phyloP scores from a whole-genome alignment of 164 flowering plant species.

The Magnolia sinica region DNA sequence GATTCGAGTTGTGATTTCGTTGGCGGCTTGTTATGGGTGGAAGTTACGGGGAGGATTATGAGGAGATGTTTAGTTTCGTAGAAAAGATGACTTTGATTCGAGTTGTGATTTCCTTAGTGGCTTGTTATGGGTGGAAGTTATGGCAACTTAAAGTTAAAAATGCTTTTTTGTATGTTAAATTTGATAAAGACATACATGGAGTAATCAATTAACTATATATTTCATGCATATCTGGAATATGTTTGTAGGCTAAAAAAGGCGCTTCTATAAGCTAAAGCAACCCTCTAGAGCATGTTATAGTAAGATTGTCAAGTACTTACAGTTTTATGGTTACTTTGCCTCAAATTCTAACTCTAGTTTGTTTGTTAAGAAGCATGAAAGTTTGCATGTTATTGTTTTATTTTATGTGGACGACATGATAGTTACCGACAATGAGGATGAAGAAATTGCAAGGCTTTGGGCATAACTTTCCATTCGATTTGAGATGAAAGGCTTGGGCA shows the following conservation, averaged over 20 bases:
- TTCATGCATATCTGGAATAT: neutral
- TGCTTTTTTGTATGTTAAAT: neutral
- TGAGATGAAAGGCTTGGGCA: conserved; percentile 20
- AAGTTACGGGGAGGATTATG: neutral
- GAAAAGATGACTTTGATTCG: neutral
- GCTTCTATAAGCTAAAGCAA: neutral
- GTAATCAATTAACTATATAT: neutral
- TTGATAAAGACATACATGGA: neutral
- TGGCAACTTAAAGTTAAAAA: neutral
- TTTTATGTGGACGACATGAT: conserved; percentile 10
- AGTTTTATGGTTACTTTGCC: neutral
- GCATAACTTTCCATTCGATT: neutral
- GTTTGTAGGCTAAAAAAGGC: neutral
- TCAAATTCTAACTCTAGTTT: conserved; percentile 1
- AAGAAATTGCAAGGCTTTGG: neutral
- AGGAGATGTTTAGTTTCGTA: neutral
- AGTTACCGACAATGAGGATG: neutral
- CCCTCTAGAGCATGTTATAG: neutral
- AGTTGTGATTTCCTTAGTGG: neutral
- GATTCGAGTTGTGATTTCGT: neutral
- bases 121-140: neutral
- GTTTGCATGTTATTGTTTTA: neutral
- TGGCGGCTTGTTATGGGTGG: neutral
- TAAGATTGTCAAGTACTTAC: neutral
- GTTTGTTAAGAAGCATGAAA: neutral